Base-by-base conservation (phyloP, 257 asterid genomes). In the Linaria vulgaris region DNA sequence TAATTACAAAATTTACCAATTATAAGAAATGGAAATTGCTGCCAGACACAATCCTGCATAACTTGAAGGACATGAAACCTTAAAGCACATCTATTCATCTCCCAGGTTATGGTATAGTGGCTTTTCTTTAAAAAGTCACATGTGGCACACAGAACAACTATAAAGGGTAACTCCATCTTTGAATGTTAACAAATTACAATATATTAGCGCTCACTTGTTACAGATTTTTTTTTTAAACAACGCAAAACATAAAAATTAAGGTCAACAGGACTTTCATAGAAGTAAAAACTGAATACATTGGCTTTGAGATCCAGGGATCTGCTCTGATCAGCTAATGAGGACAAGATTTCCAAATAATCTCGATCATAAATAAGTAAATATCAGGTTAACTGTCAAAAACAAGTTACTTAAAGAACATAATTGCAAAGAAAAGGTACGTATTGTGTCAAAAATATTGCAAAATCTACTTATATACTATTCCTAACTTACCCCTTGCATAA, bases 171-270 rank as follows among this genome's bases (percentile, higher is more conserved):
- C 41, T 34, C 6, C 34, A 7, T 1, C 41, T 34, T 3, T 34
- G 41, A 20, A 52, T 51, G 45, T 50, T 20, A 16, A 56, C 7
- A 27, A 65, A 66, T 45, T 44, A 59, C 21, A 22, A 9, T 22
- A 31, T 4, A 21, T 27, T 45, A 47, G 6, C n/a, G 41, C 11
- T 34, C 41, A 34, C 41, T 3, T 4, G 9, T 34, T 11, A 34
- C 41, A 1, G 10, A 34, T 3, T 3, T 34, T 8, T 11, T 34
- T 34, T 34, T 34, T 51, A 37, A 24, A 45, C 31, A 58, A 23
- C 12, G 27, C 58, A 0, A 14, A 27, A 27, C 14, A 16, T 30
- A 11, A 52, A 19, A 45, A 41, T 52, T 20, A 24, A 67, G 43
- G 54, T 41, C 20, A 11, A 38, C 31, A n/a, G 45, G 10, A 7